These are phyloP conservation scores for Crinitomyces ghanaensis DNA, from an alignment of 805 yeast genomes.

Conservation along the genomic window DNA sequence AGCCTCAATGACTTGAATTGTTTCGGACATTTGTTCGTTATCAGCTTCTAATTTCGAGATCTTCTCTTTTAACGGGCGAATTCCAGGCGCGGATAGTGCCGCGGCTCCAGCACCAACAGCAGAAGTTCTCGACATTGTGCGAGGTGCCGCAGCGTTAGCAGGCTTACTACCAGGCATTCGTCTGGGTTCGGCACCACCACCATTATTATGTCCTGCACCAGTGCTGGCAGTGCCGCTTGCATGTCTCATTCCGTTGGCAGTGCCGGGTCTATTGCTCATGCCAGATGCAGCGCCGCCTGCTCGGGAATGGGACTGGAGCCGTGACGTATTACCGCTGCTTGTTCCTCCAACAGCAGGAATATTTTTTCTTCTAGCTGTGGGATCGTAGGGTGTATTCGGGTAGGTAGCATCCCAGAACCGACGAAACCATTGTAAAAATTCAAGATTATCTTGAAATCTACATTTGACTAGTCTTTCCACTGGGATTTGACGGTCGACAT, in stretches of 20 bases:
- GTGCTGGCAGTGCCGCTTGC: slow-evolving; percentile 2
- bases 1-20: slow-evolving; percentile 51
- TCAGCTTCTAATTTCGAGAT: slow-evolving; percentile 38
- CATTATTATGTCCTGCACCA: slow-evolving; percentile 3
- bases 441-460: slow-evolving; percentile 86
- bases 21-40: slow-evolving; percentile 42
- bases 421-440: slow-evolving; percentile 87
- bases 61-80: slow-evolving; percentile 28
- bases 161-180: slow-evolving; percentile 4
- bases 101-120: slow-evolving; percentile 6
- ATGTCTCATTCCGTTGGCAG: slow-evolving; percentile 1
- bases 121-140: slow-evolving; percentile 2
- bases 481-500: slow-evolving; percentile 61
- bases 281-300: slow-evolving; percentile 3
- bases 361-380: slow-evolving; percentile 43
- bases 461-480: slow-evolving; percentile 78
- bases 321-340: slow-evolving; percentile 1
- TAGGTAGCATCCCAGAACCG: slow-evolving; percentile 69
- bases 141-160: slow-evolving; percentile 6
- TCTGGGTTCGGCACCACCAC: slow-evolving; percentile 2
- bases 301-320: slow-evolving; percentile 3
- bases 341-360: slow-evolving; percentile 2
- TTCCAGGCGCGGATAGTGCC: slow-evolving; percentile 16
- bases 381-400: slow-evolving; percentile 61
- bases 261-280: background rate